These are phyloP conservation scores for Acaromyces ingoldii DNA, from an alignment of 1,284 basidiomycete genomes.

Conservation along the genomic window DNA sequence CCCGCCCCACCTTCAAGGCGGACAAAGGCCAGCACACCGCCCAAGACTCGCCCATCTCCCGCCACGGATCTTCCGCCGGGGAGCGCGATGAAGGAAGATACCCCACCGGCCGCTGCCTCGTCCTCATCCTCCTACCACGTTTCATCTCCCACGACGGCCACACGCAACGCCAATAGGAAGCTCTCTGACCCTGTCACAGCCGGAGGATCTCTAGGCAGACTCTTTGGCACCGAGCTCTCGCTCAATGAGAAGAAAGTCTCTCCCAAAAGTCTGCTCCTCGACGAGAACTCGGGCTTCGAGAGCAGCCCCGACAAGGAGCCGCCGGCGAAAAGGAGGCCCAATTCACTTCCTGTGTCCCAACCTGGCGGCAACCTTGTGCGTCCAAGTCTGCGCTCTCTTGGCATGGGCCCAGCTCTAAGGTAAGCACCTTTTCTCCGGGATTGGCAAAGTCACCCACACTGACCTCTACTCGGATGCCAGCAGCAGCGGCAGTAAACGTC, in stretches of 20 bases:
- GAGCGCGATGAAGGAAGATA: conserved; percentile 15
- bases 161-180: no score
- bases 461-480: no score
- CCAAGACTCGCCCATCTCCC: background rate
- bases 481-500: background rate
- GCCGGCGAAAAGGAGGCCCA: conserved; percentile 32
- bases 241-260: conserved; percentile 20
- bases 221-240: conserved; percentile 41
- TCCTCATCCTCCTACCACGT: no score
- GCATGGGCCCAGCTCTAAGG: background rate
- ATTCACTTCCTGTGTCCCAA: conserved; percentile 20
- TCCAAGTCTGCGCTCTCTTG: conserved; percentile 2
- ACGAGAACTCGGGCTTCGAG: conserved; percentile 12
- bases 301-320: conserved; percentile 40
- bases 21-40: background rate
- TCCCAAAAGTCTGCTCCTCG: conserved; percentile 12
- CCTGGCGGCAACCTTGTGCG: background rate
- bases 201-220: conserved; percentile 15
- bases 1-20: conserved; percentile 16
- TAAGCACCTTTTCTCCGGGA: background rate
- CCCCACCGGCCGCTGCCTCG: background rate
- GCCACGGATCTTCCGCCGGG: conserved; percentile 5
- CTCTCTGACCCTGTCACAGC: background rate
- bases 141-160: no score
- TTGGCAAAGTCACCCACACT: background rate